Base-by-base conservation (phyloP, 2,329 filamentous ascomycete genomes). In the Alternaria triticimaculans region DNA sequence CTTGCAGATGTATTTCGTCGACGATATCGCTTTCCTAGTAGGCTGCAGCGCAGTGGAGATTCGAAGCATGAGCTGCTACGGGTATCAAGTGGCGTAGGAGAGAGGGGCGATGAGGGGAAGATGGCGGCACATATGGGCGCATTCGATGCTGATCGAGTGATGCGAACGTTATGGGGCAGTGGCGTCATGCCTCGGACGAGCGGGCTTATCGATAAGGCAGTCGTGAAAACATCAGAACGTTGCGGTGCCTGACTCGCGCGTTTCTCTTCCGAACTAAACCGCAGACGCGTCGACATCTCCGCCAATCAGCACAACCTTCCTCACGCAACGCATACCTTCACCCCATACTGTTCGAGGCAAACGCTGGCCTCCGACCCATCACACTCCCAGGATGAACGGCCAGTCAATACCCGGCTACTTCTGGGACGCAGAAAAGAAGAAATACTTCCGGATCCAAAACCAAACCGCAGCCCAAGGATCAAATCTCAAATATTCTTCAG, bases 391-490 rank as follows among this genome's bases (percentile, higher is more conserved):
- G 15, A 82, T 82, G 81, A 79, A 81, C 62, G 73, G 77, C 30
- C 77, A 78, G 58, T 70, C 80, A 37, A 79, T 85, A n/a, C 83
- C 84, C 5, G 84, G 84, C 33, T 84, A 80, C 64, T 84, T 84
- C 69, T 85, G 76, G 64, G 82, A 86, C 64, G 66, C 72, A 33
- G 81, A 83, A 43, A 85, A 83, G 72, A 77, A 79, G 54, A 85
- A 84, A 63, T 86, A 86, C 71, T 86, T 86, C 77, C 80, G 79
- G 41, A 81, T 86, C 21, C 78, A 81, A 56, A 75, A 77, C 15
- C 75, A 80, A 26, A 78, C 53, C 8, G 65, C 68, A 14, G 81
- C 74, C 56, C 72, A 54, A 73, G 78, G 37, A 70, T 79, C 60
- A 4, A 64, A 63, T 53, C 68, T 45, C 66, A 82, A 81, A 61